Evolutionary conservation across 495 filamentous ascomycete genomes (phyloP), one percentile per base, ranked within the genome.

Genomic region (Penicillium pulvis): DNA sequence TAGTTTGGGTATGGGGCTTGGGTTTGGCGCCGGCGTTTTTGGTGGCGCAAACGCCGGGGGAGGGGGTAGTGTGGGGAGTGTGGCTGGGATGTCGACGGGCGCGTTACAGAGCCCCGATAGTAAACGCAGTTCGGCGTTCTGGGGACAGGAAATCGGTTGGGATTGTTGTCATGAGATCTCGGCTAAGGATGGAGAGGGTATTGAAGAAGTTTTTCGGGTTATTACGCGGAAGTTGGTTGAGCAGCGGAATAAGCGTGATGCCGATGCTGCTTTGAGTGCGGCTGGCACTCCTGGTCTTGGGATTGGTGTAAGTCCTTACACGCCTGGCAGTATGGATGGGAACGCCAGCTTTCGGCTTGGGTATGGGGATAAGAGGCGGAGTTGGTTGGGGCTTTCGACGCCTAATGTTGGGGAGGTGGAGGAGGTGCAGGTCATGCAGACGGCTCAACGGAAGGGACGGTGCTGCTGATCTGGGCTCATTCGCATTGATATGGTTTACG

Each of bases 81-180:
- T 48, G 39, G 68, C 59, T 31, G 63, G 60, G 31, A 54, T 67
- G 55, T 67, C 72, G 35, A 54, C 53, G 42, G 69, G 61, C 30
- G 83, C 84, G 33, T 72, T 88, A 6, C 78, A 84, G 53, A 87
- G 83, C 46, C 86, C 89, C 6, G 84, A 85, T 68, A 88, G 83
- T 70, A 95, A 95, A 69, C 83, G 91, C 36, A 90, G 85, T 59
- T 88, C 84, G 36, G 90, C 89, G 6, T 93, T 95, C 68, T 96
- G 92, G 92, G 90, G 89, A 2, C 90, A 94, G 66, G 92, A 97
- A 64, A 87, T 90, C 8, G 91, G 91, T 11, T 97, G 92, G 92
- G 93, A 97, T 67, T 93, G 90, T 60, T 97, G 93, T 66, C 93
- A 98, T 73, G 93, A 98, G 77, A 93, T 98, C 64, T 91, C 87